Percentiles rank a stretch among this genome's conserved stretches.
Evolutionary conservation across 129 eudicot species (phyloP).

Genomic region (Mikania micrantha): DNA sequence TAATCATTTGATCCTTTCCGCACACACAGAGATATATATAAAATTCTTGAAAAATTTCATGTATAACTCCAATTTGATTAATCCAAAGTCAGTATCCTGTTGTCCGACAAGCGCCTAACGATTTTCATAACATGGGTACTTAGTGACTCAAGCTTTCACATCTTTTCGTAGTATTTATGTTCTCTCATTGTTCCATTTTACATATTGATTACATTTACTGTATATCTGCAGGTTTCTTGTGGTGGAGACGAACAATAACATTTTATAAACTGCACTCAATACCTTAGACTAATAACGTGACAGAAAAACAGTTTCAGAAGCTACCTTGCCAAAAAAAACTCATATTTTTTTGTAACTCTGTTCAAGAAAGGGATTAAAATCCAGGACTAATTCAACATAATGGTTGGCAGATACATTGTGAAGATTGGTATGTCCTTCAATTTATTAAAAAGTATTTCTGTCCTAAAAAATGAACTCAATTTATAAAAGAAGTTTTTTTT

Average conservation of each 20-base stretch:
- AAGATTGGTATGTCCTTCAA: constrained; percentile 19
- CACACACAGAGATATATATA: no score
- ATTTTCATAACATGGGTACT: no score
- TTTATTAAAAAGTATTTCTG: no score
- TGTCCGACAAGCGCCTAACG: no score
- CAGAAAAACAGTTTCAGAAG: constrained; percentile 11
- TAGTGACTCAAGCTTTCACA: no score
- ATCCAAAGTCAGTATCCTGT: no score
- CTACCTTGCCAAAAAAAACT: constrained; percentile 18
- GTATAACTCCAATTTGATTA: no score
- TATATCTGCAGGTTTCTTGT: constrained; percentile 19
- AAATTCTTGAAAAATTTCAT: no score
- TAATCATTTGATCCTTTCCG: no score
- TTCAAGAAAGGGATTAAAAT: constrained; percentile 18
- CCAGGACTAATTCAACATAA: constrained; percentile 20
- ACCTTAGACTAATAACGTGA: constrained; percentile 19
- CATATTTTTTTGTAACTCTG: background rate
- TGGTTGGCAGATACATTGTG: constrained; percentile 18
- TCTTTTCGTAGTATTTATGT: background rate
- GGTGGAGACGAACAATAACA: constrained; percentile 14
- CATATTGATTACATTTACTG: constrained; percentile 14
- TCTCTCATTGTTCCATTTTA: constrained; percentile 5
- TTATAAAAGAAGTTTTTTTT: background rate
- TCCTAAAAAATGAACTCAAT: no score
- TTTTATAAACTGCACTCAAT: constrained; percentile 2